phyloP scores from a whole-genome alignment of 1,284 basidiomycete species.

The Cutaneotrichosporon cyanovorans region DNA sequence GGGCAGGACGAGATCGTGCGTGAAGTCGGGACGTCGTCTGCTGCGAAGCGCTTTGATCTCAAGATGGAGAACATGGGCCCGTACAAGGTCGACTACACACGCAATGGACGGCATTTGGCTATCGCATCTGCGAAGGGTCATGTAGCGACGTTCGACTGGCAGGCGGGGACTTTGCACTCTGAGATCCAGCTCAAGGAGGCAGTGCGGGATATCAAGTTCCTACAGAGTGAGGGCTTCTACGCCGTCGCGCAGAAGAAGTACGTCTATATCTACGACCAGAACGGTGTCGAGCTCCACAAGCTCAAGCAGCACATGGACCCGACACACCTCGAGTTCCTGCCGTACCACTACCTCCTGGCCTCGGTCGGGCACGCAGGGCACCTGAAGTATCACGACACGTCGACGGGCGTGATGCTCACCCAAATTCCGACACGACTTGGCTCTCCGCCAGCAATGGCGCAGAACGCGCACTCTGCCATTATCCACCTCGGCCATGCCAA shows the following conservation, averaged over 20 bases:
- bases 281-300: slow-evolving; percentile 84
- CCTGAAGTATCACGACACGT: slow-evolving; percentile 95
- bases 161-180: slow-evolving; percentile 73
- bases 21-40: slow-evolving; percentile 64
- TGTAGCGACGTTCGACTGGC: slow-evolving; percentile 93
- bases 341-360: slow-evolving; percentile 90
- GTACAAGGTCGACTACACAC: slow-evolving; percentile 72
- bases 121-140: slow-evolving; percentile 77
- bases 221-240: slow-evolving; percentile 87
- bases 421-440: slow-evolving; percentile 90
- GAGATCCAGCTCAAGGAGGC: slow-evolving; percentile 84
- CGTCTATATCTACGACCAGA: slow-evolving; percentile 89
- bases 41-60: slow-evolving; percentile 68
- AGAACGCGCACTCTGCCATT: slow-evolving; percentile 87
- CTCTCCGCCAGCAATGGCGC: slow-evolving; percentile 75
- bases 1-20: slow-evolving; percentile 69
- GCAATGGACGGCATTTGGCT: slow-evolving; percentile 85
- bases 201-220: slow-evolving; percentile 85
- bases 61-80: slow-evolving; percentile 64
- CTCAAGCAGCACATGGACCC: slow-evolving; percentile 72
- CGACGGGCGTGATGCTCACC: slow-evolving; percentile 78
- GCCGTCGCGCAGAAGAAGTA: slow-evolving; percentile 97
- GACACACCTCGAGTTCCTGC: slow-evolving; percentile 82
- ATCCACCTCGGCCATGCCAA: slow-evolving; percentile 90
- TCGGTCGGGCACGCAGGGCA: slow-evolving; percentile 79